A percentile compares a stretch with the other conserved stretches of the same genome.
phyloP scores from a whole-genome alignment of 805 yeast species.

The Nakazawaea populi region DNA sequence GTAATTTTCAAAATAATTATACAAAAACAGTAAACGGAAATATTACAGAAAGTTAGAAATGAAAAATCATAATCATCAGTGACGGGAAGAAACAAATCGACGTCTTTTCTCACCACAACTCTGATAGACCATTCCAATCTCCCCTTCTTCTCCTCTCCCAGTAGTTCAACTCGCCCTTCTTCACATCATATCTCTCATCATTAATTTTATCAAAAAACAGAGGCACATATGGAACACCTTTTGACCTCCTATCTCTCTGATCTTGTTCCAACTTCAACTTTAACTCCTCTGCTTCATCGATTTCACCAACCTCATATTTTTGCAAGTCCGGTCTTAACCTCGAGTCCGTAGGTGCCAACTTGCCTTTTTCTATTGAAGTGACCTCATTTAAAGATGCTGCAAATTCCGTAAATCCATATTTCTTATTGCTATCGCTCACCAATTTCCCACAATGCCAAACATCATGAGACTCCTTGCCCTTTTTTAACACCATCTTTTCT shows the following conservation, averaged over 20 bases:
- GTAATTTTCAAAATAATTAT: no score
- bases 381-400: constrained; percentile 79
- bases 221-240: constrained; percentile 45
- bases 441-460: constrained; percentile 74
- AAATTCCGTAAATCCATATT: constrained; percentile 83
- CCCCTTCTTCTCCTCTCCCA: constrained; percentile 70
- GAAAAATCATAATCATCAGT: neutral
- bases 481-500: constrained; percentile 43
- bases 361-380: constrained; percentile 58
- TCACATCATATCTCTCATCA: constrained; percentile 26
- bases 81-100: neutral
- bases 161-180: constrained; percentile 56
- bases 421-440: constrained; percentile 49
- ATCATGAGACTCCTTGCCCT: constrained; percentile 24
- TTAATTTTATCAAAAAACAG: constrained; percentile 51
- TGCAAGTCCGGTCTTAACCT: constrained; percentile 84
- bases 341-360: constrained; percentile 81
- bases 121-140: constrained; percentile 53
- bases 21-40: no score
- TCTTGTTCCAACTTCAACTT: constrained; percentile 69
- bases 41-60: no score
- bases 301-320: constrained; percentile 61
- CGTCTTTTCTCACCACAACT: constrained; percentile 44
- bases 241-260: constrained; percentile 74
- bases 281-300: constrained; percentile 64